Evolutionary conservation across 1,284 basidiomycete genomes (phyloP).

Genomic region (Gymnopus androsaceus): DNA sequence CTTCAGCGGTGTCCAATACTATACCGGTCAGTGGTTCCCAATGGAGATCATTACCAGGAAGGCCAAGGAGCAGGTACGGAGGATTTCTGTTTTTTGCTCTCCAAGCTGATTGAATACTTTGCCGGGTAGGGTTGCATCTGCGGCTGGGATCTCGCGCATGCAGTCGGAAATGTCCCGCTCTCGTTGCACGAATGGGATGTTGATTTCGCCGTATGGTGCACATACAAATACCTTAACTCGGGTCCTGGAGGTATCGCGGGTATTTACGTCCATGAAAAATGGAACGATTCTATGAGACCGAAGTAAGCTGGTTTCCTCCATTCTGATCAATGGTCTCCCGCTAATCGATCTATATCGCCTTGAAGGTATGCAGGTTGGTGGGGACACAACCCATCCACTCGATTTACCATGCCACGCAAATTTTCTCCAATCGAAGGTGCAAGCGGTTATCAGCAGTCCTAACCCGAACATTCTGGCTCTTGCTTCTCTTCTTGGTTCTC

Average conservation of each 20-base stretch:
- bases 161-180: slow-evolving; percentile 89
- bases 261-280: slow-evolving; percentile 84
- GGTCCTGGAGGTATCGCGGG: slow-evolving; percentile 97
- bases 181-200: slow-evolving; percentile 91
- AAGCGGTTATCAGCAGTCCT: slow-evolving; percentile 93
- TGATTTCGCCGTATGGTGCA: slow-evolving; percentile 98
- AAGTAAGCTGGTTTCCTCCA: slow-evolving; percentile 44
- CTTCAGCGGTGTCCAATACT: slow-evolving; percentile 93
- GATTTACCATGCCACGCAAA: slow-evolving; percentile 87
- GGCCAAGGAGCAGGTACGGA: slow-evolving; percentile 74
- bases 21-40: slow-evolving; percentile 95
- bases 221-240: slow-evolving; percentile 97
- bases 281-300: slow-evolving; percentile 59
- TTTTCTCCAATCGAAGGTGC: slow-evolving; percentile 89
- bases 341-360: slow-evolving; percentile 17
- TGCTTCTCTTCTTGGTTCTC: slow-evolving; percentile 78
- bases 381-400: slow-evolving; percentile 87
- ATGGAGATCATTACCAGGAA: slow-evolving; percentile 82
- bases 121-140: slow-evolving; percentile 81
- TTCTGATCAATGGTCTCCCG: slow-evolving; percentile 19
- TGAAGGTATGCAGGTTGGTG: slow-evolving; percentile 96
- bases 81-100: neutral
- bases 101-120: slow-evolving; percentile 16
- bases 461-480: slow-evolving; percentile 86
- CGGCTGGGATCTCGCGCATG: slow-evolving; percentile 97